Evolutionary conservation across 192 early-diverging fungal genomes (phyloP).

Genomic region (Podila epigama): DNA sequence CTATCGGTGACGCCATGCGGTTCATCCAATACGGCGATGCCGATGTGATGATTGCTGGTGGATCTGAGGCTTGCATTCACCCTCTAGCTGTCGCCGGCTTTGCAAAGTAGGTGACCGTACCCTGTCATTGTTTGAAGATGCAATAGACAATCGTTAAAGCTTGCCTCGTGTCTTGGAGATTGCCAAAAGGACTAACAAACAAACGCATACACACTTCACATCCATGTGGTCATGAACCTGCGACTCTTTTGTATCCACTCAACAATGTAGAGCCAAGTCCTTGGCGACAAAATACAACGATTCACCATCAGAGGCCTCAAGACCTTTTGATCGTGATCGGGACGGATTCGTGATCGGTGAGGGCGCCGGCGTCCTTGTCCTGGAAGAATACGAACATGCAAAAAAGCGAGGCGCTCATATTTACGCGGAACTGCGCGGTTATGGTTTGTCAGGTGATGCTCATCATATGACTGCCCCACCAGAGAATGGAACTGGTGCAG

Average conservation of each 20-base stretch:
- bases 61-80: slow-evolving; percentile 84
- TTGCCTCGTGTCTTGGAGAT: too few species aligned
- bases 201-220: too few species aligned
- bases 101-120: slow-evolving; percentile 60
- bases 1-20: slow-evolving; percentile 93
- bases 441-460: slow-evolving; percentile 91
- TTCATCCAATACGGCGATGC: slow-evolving; percentile 94
- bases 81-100: slow-evolving; percentile 92
- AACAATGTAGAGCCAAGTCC: slow-evolving; percentile 70
- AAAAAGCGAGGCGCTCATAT: slow-evolving; percentile 82
- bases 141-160: too few species aligned
- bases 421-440: slow-evolving; percentile 89
- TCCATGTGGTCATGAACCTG: too few species aligned
- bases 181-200: not conserved
- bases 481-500: slow-evolving; percentile 83
- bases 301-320: slow-evolving; percentile 75
- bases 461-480: slow-evolving; percentile 96
- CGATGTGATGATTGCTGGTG: slow-evolving; percentile 96
- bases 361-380: slow-evolving; percentile 85
- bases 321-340: slow-evolving; percentile 89
- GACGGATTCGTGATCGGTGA: slow-evolving; percentile 96
- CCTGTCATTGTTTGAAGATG: too few species aligned
- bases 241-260: too few species aligned
- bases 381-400: slow-evolving; percentile 93
- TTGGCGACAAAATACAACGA: slow-evolving; percentile 86